Base-by-base conservation (phyloP, 768 basidiomycete genomes). In the Leccinellum albellum region DNA sequence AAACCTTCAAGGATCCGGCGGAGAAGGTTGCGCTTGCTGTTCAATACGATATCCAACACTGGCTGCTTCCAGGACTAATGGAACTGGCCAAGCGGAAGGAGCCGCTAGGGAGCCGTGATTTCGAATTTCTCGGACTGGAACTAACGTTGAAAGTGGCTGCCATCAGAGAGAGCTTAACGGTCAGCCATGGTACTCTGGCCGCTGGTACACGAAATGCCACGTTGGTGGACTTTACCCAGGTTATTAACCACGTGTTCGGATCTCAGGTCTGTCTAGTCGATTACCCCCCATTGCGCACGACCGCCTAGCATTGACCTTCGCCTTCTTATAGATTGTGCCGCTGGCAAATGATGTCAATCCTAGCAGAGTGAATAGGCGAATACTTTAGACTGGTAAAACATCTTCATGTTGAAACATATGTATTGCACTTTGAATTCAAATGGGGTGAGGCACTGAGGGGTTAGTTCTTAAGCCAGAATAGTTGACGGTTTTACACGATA, bases 11-110 rank as follows among this genome's bases (percentile, higher is more conserved):
- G 55, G 7, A 35, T 24, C n/a, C 62, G 3, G 59, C 69, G 20
- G 64, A 70, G 33, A 72, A 69, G 51, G 63, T 78, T 32, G 51
- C 50, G 3, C 61, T 78, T 3, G 73, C 72, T 2, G 59, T 64
- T 12, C 57, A 66, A 35, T 70, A 70, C 47, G 64, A 70, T 17
- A 70, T 79, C 14, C 53, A 64, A 12, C 32, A 54, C 4, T 79
- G 78, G 75, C 61, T 75, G 6, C 37, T 73, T 23, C 55, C 63
- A 10, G 74, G 71, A 21, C 62, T 74, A 29, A 48, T 58, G 9
- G 60, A 64, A 47, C 42, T 66, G 7, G 64, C 62, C 3, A 26
- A 33, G 50, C 62, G 66, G 6, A 35, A 58, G 13, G 61, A 65
- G 33, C 60, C 67, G 1, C 45, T 69, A 23, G 56, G 62, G 31